These are phyloP conservation scores for Phaeosphaeria sp. DNA, from an alignment of 2,329 filamentous ascomycete genomes.

Conservation along the genomic window DNA sequence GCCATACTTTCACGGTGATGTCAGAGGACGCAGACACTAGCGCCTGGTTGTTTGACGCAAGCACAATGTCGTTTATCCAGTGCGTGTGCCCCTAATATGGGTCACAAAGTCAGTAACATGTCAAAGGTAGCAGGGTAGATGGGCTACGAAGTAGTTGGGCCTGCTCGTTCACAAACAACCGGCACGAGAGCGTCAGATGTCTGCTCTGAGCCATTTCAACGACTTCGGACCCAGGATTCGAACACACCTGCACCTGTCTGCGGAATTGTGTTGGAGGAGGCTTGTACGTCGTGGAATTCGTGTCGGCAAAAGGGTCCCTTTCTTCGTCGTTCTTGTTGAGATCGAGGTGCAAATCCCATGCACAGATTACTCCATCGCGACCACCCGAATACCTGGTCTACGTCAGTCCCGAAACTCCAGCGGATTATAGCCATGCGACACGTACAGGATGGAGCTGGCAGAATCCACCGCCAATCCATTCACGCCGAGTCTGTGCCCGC, in stretches of 20 bases:
- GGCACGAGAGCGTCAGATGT: too few relatives aligned
- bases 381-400: constrained; percentile 85
- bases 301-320: constrained; percentile 51
- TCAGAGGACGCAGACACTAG: constrained; percentile 93
- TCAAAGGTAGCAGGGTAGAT: too few relatives aligned
- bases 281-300: constrained; percentile 40
- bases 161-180: too few relatives aligned
- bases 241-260: constrained; percentile 74
- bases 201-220: too few relatives aligned
- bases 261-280: constrained; percentile 62
- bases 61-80: constrained; percentile 92
- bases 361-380: constrained; percentile 92
- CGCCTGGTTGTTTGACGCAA: constrained; percentile 78
- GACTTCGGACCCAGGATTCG: too few relatives aligned
- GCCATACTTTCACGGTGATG: constrained; percentile 90
- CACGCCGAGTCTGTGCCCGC: constrained; percentile 90
- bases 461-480: constrained; percentile 91
- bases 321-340: constrained; percentile 51
- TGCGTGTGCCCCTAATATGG: constrained; percentile 69
- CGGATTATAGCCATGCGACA: neutral
- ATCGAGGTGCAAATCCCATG: constrained; percentile 87
- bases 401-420: constrained; percentile 13
- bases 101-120: too few relatives aligned
- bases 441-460: constrained; percentile 85
- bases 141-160: too few relatives aligned